phyloP scores from a whole-genome alignment of 495 filamentous ascomycete genomes.

The Neurospora sp. region DNA sequence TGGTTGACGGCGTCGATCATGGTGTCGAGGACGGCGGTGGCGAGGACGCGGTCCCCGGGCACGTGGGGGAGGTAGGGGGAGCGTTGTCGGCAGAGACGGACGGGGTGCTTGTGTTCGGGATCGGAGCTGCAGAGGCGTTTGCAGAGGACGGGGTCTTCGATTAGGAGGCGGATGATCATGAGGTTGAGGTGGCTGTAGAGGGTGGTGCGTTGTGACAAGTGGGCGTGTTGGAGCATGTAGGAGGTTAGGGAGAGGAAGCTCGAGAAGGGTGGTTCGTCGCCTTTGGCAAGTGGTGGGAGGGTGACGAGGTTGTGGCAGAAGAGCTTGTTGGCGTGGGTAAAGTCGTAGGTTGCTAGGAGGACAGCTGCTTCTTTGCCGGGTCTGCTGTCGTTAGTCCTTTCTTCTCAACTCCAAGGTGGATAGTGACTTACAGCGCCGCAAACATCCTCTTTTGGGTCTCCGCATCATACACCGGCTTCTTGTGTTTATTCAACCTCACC shows the following conservation, averaged over 20 bases:
- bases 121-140: constrained; percentile 81
- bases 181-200: constrained; percentile 77
- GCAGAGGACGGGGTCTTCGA: constrained; percentile 78
- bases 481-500: constrained; percentile 24
- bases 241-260: constrained; percentile 82
- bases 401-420: background rate
- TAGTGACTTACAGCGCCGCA: constrained; percentile 37
- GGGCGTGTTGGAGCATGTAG: constrained; percentile 87
- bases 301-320: constrained; percentile 81
- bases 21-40: constrained; percentile 69
- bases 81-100: constrained; percentile 83
- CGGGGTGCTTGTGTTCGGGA: constrained; percentile 44
- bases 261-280: constrained; percentile 64
- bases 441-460: constrained; percentile 77
- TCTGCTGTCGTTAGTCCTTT: constrained; percentile 36
- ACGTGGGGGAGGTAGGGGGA: constrained; percentile 78
- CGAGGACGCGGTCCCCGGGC: constrained; percentile 57
- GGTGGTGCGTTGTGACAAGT: constrained; percentile 65
- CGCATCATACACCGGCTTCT: constrained; percentile 42
- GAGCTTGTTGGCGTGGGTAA: constrained; percentile 87
- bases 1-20: constrained; percentile 88
- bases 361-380: constrained; percentile 70
- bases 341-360: constrained; percentile 83
- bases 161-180: constrained; percentile 71
- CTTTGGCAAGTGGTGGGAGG: constrained; percentile 46